Conservation (phyloP, 2,329 filamentous ascomycete species). For the Hymenoscyphus fraxineus region DNA sequence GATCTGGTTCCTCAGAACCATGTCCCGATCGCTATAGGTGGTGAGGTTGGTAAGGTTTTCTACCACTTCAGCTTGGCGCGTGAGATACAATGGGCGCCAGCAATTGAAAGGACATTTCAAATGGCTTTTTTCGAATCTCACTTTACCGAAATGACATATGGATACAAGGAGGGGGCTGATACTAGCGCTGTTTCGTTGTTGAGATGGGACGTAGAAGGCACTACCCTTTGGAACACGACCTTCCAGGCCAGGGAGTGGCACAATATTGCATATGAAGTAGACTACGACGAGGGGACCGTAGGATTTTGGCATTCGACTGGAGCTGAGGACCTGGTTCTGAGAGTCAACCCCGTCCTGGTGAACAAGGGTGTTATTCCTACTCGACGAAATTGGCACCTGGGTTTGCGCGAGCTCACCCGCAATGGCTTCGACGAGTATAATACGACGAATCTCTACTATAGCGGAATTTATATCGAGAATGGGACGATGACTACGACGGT, state of each 20-base stretch:
- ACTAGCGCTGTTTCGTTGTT: conserved; percentile 49
- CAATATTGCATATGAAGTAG: conserved; percentile 68
- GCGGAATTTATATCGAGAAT: conserved; percentile 64
- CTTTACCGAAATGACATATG: conserved; percentile 71
- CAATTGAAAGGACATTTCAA: conserved; percentile 39
- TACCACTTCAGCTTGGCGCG: too few species aligned
- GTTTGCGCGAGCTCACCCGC: conserved; percentile 60
- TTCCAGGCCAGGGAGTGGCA: conserved; percentile 64
- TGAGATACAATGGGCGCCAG: too few species aligned
- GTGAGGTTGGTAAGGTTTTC: conserved; percentile 57
- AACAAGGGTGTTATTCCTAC: conserved; percentile 52
- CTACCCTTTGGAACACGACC: conserved; percentile 57
- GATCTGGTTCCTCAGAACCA: conserved; percentile 69
- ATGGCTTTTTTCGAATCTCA: conserved; percentile 60
- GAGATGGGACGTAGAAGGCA: conserved; percentile 59
- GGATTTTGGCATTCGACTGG: conserved; percentile 67
- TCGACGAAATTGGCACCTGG: conserved; percentile 67
- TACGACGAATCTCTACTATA: conserved; percentile 66
- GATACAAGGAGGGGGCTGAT: conserved; percentile 53
- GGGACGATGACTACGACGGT: conserved; percentile 42
- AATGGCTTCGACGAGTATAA: conserved; percentile 44
- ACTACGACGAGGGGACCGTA: conserved; percentile 59
- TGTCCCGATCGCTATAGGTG: conserved; percentile 46
- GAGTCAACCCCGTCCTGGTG: conserved; percentile 54
- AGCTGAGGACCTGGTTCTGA: conserved; percentile 49